Conservation (phyloP, 371 early-diverging fungal genomes). For the Capillidium heterosporum region DNA sequence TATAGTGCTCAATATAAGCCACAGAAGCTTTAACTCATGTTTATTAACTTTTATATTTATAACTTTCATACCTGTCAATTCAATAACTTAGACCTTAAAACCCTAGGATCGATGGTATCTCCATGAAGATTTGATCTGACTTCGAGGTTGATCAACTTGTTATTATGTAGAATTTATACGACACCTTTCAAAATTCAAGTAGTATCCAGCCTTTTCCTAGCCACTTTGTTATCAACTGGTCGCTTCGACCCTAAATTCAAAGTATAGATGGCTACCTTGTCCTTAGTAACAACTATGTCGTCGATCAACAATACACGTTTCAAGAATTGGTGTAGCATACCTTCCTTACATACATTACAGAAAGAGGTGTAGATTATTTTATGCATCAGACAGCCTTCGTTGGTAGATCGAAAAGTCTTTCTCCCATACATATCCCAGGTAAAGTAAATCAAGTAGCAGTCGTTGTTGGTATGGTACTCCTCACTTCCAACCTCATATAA, state of each 20-base stretch:
- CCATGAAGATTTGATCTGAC: background rate
- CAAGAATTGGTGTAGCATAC: constrained; percentile 27
- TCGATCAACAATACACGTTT: constrained; percentile 24
- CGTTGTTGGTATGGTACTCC: constrained; percentile 17
- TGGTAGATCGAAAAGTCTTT: constrained; percentile 25
- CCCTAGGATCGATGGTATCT: background rate
- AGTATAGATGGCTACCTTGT: background rate
- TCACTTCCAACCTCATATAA: constrained; percentile 30
- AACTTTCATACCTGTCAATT: too few species aligned
- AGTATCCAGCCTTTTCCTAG: constrained; percentile 10
- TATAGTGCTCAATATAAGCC: too few species aligned
- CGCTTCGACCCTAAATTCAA: constrained; percentile 22
- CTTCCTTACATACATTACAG: constrained; percentile 34
- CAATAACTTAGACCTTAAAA: background rate
- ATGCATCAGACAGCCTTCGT: constrained; percentile 34
- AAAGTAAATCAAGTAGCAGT: constrained; percentile 27
- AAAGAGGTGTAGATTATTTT: constrained; percentile 25
- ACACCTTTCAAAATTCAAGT: constrained; percentile 16
- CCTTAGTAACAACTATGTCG: background rate
- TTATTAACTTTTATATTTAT: too few species aligned
- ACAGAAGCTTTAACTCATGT: too few species aligned
- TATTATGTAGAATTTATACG: background rate
- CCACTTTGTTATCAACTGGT: constrained; percentile 10
- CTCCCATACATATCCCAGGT: constrained; percentile 16
- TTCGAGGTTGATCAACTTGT: background rate